Conservation (phyloP, 1,284 basidiomycete genomes). For the Gomphus bonarii region DNA sequence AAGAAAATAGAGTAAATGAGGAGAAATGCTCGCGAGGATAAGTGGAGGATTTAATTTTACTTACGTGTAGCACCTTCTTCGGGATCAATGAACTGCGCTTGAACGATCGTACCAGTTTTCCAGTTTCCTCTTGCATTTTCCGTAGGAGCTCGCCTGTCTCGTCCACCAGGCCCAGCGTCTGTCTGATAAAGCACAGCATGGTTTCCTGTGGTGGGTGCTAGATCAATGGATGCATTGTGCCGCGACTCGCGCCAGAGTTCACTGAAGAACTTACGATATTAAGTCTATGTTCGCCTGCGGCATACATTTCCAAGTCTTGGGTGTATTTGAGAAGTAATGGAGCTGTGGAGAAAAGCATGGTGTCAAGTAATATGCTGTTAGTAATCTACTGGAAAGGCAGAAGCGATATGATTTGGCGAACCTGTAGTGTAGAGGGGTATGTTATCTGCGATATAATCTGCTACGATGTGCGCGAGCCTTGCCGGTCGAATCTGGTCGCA, state of each 20-base stretch:
- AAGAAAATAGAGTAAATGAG: neutral
- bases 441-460: conserved; percentile 1
- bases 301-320: conserved; percentile 5
- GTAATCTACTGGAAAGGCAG: neutral
- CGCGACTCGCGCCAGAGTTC: neutral
- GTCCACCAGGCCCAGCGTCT: neutral
- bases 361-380: too few relatives aligned
- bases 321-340: neutral
- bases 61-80: neutral
- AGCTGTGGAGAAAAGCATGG: neutral
- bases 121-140: neutral
- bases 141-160: neutral
- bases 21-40: too few relatives aligned
- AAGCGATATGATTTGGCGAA: neutral
- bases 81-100: neutral
- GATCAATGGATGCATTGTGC: neutral
- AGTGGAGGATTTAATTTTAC: too few relatives aligned
- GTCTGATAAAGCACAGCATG: neutral
- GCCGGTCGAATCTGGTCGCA: neutral
- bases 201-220: neutral
- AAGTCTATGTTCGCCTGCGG: neutral
- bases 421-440: neutral
- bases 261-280: neutral
- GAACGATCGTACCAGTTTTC: neutral
- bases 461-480: neutral